These are phyloP conservation scores for Parsonsia alboflavescens DNA, from an alignment of 257 asterid species.

Conservation along the genomic window DNA sequence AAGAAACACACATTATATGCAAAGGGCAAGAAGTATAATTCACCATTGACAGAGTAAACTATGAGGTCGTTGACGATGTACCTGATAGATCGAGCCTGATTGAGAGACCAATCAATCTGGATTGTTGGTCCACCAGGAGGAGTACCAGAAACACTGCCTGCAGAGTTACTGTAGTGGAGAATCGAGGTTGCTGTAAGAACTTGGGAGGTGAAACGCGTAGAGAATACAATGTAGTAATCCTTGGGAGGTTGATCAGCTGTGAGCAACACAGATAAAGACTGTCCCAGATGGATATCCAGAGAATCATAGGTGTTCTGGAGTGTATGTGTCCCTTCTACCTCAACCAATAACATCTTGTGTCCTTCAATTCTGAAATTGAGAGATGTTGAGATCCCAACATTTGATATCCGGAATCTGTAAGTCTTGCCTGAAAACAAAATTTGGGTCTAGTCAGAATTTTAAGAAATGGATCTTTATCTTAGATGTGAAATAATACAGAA, in stretches of 20 bases:
- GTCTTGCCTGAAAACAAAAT: conserved; percentile 30
- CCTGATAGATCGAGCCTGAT: conserved; percentile 51
- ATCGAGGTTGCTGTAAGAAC: conserved; percentile 37
- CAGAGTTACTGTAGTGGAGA: conserved; percentile 41
- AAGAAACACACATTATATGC: neutral
- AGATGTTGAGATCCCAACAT: conserved; percentile 39
- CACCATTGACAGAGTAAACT: neutral
- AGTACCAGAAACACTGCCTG: conserved; percentile 28
- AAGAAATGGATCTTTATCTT: neutral
- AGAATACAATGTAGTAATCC: conserved; percentile 32
- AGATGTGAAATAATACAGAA: neutral
- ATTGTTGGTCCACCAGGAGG: conserved; percentile 41
- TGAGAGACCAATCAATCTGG: conserved; percentile 47
- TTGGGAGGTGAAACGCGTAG: conserved; percentile 40
- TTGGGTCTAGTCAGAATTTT: neutral
- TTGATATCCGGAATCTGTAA: conserved; percentile 42
- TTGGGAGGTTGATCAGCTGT: conserved; percentile 38
- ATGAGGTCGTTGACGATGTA: neutral
- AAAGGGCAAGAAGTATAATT: neutral
- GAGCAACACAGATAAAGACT: conserved; percentile 40
- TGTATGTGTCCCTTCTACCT: conserved; percentile 46
- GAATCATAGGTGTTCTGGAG: conserved; percentile 37
- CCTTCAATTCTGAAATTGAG: conserved; percentile 42
- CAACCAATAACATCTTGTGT: conserved; percentile 42
- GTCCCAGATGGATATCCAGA: conserved; percentile 44